A percentile compares a stretch with the other conserved stretches of the same genome.
These are phyloP conservation scores for Liriodendron chinense DNA, from an alignment of 164 flowering plant species.

Conservation along the genomic window DNA sequence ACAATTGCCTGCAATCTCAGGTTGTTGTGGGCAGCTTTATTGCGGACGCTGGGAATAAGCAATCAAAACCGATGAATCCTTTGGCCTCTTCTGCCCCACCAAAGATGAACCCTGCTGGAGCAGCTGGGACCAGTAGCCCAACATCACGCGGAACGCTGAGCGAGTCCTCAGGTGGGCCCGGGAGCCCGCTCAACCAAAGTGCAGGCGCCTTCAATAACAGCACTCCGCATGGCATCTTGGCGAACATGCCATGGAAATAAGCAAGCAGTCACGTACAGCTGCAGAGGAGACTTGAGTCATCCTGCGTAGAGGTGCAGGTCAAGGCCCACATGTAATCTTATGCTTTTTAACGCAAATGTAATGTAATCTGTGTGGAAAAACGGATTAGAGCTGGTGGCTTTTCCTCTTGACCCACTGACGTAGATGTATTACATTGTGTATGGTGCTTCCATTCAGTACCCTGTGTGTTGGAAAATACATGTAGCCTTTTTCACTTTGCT, in stretches of 20 bases:
- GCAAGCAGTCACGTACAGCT: neutral
- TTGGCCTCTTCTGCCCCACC: constrained; percentile 40
- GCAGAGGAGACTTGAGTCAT: neutral
- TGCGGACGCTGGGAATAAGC: constrained; percentile 47
- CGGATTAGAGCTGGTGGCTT: neutral
- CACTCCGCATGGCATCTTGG: constrained; percentile 40
- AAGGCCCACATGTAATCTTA: neutral
- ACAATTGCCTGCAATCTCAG: constrained; percentile 30
- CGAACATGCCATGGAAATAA: constrained; percentile 65
- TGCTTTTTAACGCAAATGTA: neutral
- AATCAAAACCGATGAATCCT: constrained; percentile 31
- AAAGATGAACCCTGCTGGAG: constrained; percentile 32
- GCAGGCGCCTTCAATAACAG: constrained; percentile 53
- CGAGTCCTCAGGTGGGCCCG: constrained; percentile 86
- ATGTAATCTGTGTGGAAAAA: no score
- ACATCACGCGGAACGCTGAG: constrained; percentile 71
- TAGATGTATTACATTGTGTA: no score
- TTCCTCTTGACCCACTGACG: neutral
- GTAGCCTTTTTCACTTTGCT: no score
- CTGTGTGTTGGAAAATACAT: no score
- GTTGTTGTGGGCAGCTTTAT: constrained; percentile 82
- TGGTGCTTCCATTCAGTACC: no score
- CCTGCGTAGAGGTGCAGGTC: neutral
- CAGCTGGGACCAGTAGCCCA: constrained; percentile 56
- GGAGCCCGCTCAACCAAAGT: constrained; percentile 79